These are phyloP conservation scores for Pseudopithomyces maydicus DNA, from an alignment of 2,329 filamentous ascomycete species.

Conservation along the genomic window DNA sequence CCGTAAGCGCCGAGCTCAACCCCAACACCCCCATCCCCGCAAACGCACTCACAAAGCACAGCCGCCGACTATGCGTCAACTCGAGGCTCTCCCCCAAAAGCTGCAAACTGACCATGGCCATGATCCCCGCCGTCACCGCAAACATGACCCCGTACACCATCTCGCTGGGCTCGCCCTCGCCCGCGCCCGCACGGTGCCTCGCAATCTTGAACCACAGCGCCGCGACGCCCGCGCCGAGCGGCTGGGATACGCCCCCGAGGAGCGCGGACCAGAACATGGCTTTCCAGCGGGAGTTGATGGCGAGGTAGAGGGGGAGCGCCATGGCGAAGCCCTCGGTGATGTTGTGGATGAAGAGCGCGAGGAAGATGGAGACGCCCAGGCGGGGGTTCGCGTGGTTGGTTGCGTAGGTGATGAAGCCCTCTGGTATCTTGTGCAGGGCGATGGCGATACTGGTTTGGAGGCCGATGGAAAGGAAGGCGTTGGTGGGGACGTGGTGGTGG, in stretches of 20 bases:
- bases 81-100: slow-evolving; percentile 85
- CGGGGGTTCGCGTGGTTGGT: slow-evolving; percentile 94
- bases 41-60: slow-evolving; percentile 83
- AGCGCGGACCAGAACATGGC: slow-evolving; percentile 86
- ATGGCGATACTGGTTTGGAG: slow-evolving; percentile 95
- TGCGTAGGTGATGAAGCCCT: slow-evolving; percentile 86
- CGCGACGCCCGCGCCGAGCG: slow-evolving; percentile 81
- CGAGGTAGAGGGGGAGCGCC: slow-evolving; percentile 90
- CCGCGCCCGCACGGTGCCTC: slow-evolving; percentile 52
- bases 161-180: slow-evolving; percentile 55
- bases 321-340: slow-evolving; percentile 97
- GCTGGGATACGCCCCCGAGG: slow-evolving; percentile 85
- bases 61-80: slow-evolving; percentile 75
- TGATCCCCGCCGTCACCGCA: slow-evolving; percentile 87
- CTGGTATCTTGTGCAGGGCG: slow-evolving; percentile 93
- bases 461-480: slow-evolving; percentile 93
- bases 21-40: slow-evolving; percentile 87
- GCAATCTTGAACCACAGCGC: slow-evolving; percentile 84
- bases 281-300: slow-evolving; percentile 76
- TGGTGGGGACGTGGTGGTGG: slow-evolving; percentile 93
- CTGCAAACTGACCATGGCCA: slow-evolving; percentile 90
- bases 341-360: slow-evolving; percentile 97
- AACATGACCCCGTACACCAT: slow-evolving; percentile 80
- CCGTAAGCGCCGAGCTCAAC: slow-evolving; percentile 82
- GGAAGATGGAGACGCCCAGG: slow-evolving; percentile 88